Evolutionary conservation across 75 land plant species (phyloP).

Genomic region (Azolla pinnata): DNA sequence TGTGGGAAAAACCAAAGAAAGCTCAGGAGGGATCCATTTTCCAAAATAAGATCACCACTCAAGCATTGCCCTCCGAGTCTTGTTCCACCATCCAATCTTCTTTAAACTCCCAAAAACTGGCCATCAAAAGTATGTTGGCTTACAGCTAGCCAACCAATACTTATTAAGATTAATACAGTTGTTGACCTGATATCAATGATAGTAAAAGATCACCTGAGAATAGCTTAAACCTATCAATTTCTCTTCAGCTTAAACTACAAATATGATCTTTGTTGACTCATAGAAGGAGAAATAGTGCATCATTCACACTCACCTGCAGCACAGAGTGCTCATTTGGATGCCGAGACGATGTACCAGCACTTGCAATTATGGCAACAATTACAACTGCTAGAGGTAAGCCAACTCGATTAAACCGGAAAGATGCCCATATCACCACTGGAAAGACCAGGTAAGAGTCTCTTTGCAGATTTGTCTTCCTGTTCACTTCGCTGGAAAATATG

Average conservation of each 20-base stretch:
- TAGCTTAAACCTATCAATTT: not conserved
- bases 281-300: not conserved
- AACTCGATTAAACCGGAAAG: conserved; percentile 26
- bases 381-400: conserved; percentile 29
- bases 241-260: not conserved
- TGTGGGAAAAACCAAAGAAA: not conserved
- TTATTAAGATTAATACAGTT: not conserved
- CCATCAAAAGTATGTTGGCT: not conserved
- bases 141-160: not conserved
- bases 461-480: conserved; percentile 2
- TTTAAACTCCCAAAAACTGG: not conserved
- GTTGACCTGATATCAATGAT: too few relatives aligned
- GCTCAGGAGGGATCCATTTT: not conserved
- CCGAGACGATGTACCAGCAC: conserved; percentile 21
- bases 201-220: not conserved
- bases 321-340: conserved; percentile 13
- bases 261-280: not conserved
- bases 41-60: too few relatives aligned
- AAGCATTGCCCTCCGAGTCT: too few relatives aligned
- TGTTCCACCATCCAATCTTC: not conserved
- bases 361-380: conserved; percentile 22
- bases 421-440: conserved; percentile 29
- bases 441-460: conserved; percentile 23
- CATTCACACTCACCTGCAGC: conserved; percentile 9
- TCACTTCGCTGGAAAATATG: conserved; percentile 10